Percentiles rank a stretch among this genome's conserved stretches.
Evolutionary conservation across 768 basidiomycete species (phyloP).

Genomic region (Inosperma sp.): DNA sequence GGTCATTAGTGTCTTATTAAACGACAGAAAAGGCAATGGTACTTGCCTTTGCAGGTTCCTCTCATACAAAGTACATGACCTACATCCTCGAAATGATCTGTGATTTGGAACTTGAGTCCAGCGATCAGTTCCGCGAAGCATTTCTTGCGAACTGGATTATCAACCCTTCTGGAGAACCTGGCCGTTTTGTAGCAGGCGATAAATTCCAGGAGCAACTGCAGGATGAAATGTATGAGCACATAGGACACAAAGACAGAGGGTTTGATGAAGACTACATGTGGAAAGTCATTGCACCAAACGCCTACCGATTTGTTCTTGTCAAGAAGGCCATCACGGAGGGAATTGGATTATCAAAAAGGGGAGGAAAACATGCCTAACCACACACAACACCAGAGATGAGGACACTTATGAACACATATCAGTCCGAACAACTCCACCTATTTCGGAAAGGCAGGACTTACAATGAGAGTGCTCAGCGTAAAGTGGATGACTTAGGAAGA

Average conservation of each 20-base stretch:
- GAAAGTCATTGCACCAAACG: slow-evolving; percentile 26
- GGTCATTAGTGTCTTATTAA: neutral
- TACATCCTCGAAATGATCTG: slow-evolving; percentile 32
- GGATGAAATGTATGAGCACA: slow-evolving; percentile 26
- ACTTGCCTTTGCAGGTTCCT: slow-evolving; percentile 29
- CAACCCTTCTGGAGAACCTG: slow-evolving; percentile 24
- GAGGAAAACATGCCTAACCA: slow-evolving; percentile 22
- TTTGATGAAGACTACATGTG: slow-evolving; percentile 29
- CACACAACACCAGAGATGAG: slow-evolving; percentile 17
- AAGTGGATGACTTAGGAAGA: slow-evolving; percentile 16
- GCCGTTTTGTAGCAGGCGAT: slow-evolving; percentile 25
- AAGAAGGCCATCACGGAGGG: slow-evolving; percentile 25
- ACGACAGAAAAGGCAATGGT: slow-evolving; percentile 20
- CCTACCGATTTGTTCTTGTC: slow-evolving; percentile 26
- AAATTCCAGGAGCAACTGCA: slow-evolving; percentile 35
- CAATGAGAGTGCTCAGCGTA: neutral
- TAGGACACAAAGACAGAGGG: slow-evolving; percentile 24
- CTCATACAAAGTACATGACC: slow-evolving; percentile 27
- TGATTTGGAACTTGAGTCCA: slow-evolving; percentile 30
- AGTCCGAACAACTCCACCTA: slow-evolving; percentile 16
- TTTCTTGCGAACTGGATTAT: slow-evolving; percentile 27
- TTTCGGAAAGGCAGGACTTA: slow-evolving; percentile 19
- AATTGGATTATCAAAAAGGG: slow-evolving; percentile 17
- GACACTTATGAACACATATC: slow-evolving; percentile 19
- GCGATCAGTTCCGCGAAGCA: slow-evolving; percentile 15